A percentile compares a stretch with the other conserved stretches of the same genome.
Conservation (phyloP, 192 early-diverging fungal species). For the Rhizophagus clarus region DNA sequence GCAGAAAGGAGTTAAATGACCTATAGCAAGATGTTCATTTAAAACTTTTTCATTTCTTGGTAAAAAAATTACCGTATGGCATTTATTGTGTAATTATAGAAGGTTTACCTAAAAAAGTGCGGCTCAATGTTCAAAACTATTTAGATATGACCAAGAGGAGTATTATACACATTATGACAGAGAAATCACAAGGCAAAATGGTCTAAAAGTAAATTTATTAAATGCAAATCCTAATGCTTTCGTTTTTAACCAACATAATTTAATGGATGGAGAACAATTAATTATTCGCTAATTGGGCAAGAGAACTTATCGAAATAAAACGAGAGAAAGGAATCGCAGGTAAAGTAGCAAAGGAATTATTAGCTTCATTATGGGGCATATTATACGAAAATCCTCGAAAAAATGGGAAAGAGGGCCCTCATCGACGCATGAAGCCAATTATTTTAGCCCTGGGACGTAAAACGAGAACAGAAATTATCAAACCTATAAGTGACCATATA, state of each 20-base stretch:
- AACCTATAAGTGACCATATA: background rate
- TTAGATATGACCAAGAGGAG: background rate
- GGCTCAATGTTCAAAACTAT: background rate
- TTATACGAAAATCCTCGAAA: background rate
- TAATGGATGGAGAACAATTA: background rate
- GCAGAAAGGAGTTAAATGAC: background rate
- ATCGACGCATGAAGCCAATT: constrained; percentile 4
- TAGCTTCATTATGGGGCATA: constrained; percentile 8
- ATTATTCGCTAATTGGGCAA: background rate
- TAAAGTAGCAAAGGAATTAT: constrained; percentile 1
- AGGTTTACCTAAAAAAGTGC: background rate
- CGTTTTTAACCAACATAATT: background rate
- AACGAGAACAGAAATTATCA: background rate
- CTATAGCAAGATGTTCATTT: background rate
- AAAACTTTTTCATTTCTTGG: background rate
- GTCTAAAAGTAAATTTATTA: background rate
- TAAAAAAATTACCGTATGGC: background rate
- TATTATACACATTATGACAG: constrained; percentile 3
- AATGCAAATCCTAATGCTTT: background rate
- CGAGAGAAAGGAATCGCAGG: background rate
- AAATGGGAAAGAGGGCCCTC: background rate
- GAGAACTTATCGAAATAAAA: background rate
- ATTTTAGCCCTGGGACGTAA: background rate
- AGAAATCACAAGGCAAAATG: background rate
- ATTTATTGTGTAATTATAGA: constrained; percentile 15